Conservation (phyloP, 2,329 filamentous ascomycete species). For the Monosporascus sp. region DNA sequence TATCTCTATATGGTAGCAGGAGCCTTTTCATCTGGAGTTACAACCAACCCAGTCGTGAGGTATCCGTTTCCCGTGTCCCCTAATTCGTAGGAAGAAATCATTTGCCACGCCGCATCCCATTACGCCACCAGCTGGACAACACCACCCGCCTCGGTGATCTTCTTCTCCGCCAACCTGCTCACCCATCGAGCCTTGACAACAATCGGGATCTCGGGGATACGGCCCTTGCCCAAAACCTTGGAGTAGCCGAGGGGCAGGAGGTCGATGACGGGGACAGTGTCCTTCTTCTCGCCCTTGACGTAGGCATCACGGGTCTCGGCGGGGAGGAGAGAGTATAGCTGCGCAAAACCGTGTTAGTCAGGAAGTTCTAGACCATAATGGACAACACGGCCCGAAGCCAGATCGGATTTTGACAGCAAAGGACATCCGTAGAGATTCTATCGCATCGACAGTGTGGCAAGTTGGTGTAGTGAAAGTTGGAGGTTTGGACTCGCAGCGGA, state of each 20-base stretch:
- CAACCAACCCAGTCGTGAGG: constrained; percentile 20
- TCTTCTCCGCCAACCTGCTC: constrained; percentile 93
- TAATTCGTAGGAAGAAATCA: constrained; percentile 13
- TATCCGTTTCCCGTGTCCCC: constrained; percentile 18
- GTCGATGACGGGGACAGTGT: constrained; percentile 96
- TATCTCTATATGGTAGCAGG: constrained; percentile 12
- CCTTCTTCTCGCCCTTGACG: constrained; percentile 70
- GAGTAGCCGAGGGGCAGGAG: constrained; percentile 95
- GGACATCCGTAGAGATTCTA: no score
- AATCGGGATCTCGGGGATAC: constrained; percentile 85
- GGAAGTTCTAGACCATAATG: neutral
- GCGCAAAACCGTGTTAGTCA: constrained; percentile 11
- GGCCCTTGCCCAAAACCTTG: constrained; percentile 98
- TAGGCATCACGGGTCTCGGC: constrained; percentile 90
- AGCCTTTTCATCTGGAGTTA: constrained; percentile 7
- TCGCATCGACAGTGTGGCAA: no score
- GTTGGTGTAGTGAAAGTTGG: neutral
- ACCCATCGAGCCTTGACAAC: constrained; percentile 95
- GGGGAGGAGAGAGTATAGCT: constrained; percentile 96
- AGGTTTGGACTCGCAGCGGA: constrained; percentile 1
- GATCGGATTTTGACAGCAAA: no score
- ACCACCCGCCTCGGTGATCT: constrained; percentile 97
- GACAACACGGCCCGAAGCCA: neutral
- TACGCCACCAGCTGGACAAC: constrained; percentile 94
- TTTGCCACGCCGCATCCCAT: constrained; percentile 18